Percentiles rank a stretch among this genome's conserved stretches.
Evolutionary conservation across 2,329 filamentous ascomycete species (phyloP).

Genomic region (Phaeophleospora eucalypticola): DNA sequence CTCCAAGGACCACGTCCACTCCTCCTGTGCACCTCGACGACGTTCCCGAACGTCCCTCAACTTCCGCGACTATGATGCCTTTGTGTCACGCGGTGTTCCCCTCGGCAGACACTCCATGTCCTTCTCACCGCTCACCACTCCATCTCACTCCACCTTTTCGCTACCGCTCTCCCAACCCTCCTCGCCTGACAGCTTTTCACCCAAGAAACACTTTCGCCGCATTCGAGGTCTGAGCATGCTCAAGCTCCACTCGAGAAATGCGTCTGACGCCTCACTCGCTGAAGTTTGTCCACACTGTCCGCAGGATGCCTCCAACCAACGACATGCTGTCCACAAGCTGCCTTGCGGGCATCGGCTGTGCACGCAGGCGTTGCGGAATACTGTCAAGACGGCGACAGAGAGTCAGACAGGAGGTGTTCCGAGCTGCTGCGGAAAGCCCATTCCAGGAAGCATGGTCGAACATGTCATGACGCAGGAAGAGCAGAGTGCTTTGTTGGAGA

Average conservation of each 20-base stretch:
- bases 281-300: slow-evolving; percentile 33
- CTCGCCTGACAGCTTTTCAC: slow-evolving; percentile 21
- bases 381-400: slow-evolving; percentile 34
- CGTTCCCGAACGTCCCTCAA: slow-evolving; percentile 28
- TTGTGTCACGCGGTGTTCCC: slow-evolving; percentile 26
- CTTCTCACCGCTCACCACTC: slow-evolving; percentile 29
- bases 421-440: slow-evolving; percentile 38
- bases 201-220: slow-evolving; percentile 30
- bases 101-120: slow-evolving; percentile 26
- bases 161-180: slow-evolving; percentile 26
- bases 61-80: slow-evolving; percentile 33
- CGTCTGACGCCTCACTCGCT: slow-evolving; percentile 24
- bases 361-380: slow-evolving; percentile 31
- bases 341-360: slow-evolving; percentile 35
- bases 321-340: slow-evolving; percentile 28
- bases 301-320: slow-evolving; percentile 21
- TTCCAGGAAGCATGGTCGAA: slow-evolving; percentile 39
- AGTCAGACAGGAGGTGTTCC: slow-evolving; percentile 33
- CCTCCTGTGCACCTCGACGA: slow-evolving; percentile 5
- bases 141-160: slow-evolving; percentile 31
- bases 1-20: slow-evolving; percentile 26
- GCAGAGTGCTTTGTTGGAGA: slow-evolving; percentile 32
- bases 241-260: slow-evolving; percentile 21
- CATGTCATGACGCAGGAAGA: slow-evolving; percentile 38
- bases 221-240: slow-evolving; percentile 33